A percentile compares a stretch with the other conserved stretches of the same genome.
These are phyloP conservation scores for Phytopythium mirpurense DNA, from an alignment of 352 stramenopile genomes.

Conservation along the genomic window DNA sequence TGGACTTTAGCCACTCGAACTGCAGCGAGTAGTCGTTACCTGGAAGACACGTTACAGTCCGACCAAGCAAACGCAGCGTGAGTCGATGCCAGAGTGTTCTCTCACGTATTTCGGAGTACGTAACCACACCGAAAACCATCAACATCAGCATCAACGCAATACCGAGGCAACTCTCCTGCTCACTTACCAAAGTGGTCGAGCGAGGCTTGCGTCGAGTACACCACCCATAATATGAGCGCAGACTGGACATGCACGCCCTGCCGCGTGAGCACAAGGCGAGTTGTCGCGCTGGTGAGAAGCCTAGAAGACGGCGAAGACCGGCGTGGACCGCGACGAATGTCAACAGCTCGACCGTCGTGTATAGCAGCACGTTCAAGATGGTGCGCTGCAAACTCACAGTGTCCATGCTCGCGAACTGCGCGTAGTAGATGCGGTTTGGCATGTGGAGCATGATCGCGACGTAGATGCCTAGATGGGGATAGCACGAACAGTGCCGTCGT, in stretches of 20 bases:
- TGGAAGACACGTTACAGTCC: too few relatives aligned
- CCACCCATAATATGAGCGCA: slow-evolving; percentile 35
- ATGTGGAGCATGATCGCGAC: slow-evolving; percentile 17
- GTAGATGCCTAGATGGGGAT: too few relatives aligned
- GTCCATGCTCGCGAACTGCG: slow-evolving; percentile 14
- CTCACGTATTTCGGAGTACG: too few relatives aligned
- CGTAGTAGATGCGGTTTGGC: slow-evolving; percentile 23
- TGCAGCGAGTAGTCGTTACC: too few relatives aligned
- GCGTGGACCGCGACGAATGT: slow-evolving; percentile 14
- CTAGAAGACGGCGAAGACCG: slow-evolving; percentile 7
- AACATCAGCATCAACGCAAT: too few relatives aligned
- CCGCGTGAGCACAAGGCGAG: slow-evolving; percentile 23
- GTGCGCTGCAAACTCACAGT: background rate
- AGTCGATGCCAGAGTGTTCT: too few relatives aligned
- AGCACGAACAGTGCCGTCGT: background rate
- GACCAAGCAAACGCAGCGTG: too few relatives aligned
- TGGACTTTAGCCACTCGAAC: too few relatives aligned
- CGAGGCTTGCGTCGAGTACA: slow-evolving; percentile 25
- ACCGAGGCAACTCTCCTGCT: too few relatives aligned
- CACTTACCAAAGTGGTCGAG: slow-evolving; percentile 28
- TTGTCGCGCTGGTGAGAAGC: slow-evolving; percentile 11
- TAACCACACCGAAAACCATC: too few relatives aligned
- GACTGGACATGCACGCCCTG: slow-evolving; percentile 23
- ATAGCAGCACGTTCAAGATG: slow-evolving; percentile 14
- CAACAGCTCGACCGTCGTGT: slow-evolving; percentile 19